Conservation (phyloP, 352 stramenopile species). For the Phytophthora nicotianae region DNA sequence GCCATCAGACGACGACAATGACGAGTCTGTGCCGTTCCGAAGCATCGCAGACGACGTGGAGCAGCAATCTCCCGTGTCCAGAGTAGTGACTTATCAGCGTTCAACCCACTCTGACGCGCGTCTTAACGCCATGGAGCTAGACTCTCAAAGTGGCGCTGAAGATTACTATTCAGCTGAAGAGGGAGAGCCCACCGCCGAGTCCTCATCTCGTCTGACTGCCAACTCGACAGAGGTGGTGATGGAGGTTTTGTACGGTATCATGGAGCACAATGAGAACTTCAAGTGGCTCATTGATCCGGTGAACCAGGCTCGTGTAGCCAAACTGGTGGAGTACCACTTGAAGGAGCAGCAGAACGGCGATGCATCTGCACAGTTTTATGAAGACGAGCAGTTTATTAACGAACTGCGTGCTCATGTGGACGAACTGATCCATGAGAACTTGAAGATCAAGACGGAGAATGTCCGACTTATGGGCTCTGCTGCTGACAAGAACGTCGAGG, state of each 20-base stretch:
- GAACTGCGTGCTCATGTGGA: slow-evolving; percentile 66
- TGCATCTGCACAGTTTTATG: slow-evolving; percentile 21
- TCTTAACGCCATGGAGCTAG: slow-evolving; percentile 27
- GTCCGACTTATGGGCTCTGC: slow-evolving; percentile 36
- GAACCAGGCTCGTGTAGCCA: slow-evolving; percentile 56
- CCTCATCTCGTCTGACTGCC: slow-evolving; percentile 19
- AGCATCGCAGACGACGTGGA: slow-evolving; percentile 40
- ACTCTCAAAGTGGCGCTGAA: slow-evolving; percentile 22
- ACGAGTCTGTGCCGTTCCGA: slow-evolving; percentile 34
- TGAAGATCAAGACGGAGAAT: slow-evolving; percentile 68
- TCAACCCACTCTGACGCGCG: slow-evolving; percentile 5
- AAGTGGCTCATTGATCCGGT: slow-evolving; percentile 58
- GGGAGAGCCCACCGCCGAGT: slow-evolving; percentile 24
- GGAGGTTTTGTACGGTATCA: slow-evolving; percentile 63
- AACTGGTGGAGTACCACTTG: slow-evolving; percentile 55
- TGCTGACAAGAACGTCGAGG: slow-evolving; percentile 35
- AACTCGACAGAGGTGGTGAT: slow-evolving; percentile 62
- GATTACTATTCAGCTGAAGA: slow-evolving; percentile 39
- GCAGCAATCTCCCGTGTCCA: slow-evolving; percentile 27
- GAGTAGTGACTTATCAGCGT: slow-evolving; percentile 12
- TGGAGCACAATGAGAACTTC: slow-evolving; percentile 64
- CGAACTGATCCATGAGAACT: slow-evolving; percentile 61
- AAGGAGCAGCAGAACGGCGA: slow-evolving; percentile 35
- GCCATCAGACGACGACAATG: slow-evolving; percentile 45
- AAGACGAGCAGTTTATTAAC: slow-evolving; percentile 40